Evolutionary conservation across 2,329 filamentous ascomycete genomes (phyloP).

Genomic region (Magnaporthiopsis rhizophila): DNA sequence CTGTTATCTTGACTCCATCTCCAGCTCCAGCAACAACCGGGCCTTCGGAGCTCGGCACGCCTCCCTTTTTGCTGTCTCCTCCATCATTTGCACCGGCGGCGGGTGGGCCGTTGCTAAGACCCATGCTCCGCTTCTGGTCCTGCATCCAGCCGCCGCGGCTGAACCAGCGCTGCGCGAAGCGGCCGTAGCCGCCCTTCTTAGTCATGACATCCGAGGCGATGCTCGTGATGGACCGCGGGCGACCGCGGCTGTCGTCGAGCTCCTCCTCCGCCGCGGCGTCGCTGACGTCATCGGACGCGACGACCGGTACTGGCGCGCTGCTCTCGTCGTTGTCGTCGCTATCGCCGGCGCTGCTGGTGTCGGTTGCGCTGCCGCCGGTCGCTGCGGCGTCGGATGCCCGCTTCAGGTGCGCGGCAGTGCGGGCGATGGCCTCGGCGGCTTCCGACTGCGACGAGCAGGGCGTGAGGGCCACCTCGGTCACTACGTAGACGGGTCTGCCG

Average conservation of each 20-base stretch:
- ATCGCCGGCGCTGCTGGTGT: conserved; percentile 12
- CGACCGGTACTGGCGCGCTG: conserved; percentile 24
- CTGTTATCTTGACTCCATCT: background rate
- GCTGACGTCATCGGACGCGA: conserved; percentile 17
- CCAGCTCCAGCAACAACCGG: background rate
- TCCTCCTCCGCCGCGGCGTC: conserved; percentile 23
- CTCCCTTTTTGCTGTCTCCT: conserved; percentile 5
- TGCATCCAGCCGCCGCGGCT: conserved; percentile 73
- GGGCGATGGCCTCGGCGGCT: conserved; percentile 62
- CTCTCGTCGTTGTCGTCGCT: conserved; percentile 41
- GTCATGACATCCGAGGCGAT: conserved; percentile 86
- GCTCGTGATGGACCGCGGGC: conserved; percentile 39
- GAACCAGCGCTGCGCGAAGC: conserved; percentile 89
- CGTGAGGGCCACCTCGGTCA: conserved; percentile 86
- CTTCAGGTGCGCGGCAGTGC: conserved; percentile 41
- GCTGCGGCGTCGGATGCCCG: conserved; percentile 30
- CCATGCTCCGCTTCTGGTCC: conserved; percentile 61
- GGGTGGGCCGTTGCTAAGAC: conserved; percentile 49
- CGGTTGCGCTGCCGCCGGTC: conserved; percentile 25
- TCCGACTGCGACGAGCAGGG: conserved; percentile 71
- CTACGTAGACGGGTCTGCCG: conserved; percentile 74
- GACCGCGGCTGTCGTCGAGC: conserved; percentile 17
- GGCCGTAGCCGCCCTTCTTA: conserved; percentile 73
- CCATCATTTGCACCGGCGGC: background rate
- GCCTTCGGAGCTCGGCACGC: conserved; percentile 7